Conservation (phyloP, 1,284 basidiomycete species). For the Heterobasidion parviporum region DNA sequence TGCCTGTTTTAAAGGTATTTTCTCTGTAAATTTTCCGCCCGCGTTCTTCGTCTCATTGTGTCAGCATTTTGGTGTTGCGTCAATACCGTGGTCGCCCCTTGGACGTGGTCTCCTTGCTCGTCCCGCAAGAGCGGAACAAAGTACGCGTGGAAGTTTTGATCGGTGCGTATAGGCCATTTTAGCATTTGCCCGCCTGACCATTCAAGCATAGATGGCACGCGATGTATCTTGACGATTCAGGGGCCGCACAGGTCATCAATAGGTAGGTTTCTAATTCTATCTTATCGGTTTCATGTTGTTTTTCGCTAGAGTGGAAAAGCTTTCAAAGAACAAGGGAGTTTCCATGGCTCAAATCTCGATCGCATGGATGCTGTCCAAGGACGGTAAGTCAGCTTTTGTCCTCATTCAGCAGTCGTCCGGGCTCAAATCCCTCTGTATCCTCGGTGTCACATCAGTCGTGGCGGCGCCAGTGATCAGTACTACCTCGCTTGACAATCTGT, state of each 20-base stretch:
- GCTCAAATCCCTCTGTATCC: not conserved
- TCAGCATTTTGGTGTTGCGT: slow-evolving; percentile 13
- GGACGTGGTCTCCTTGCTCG: slow-evolving; percentile 16
- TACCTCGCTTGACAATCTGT: slow-evolving; percentile 22
- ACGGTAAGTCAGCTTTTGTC: slow-evolving; percentile 3
- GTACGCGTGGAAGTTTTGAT: slow-evolving; percentile 3
- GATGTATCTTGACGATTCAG: not conserved
- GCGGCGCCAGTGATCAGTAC: slow-evolving; percentile 25
- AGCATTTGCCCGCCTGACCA: not conserved
- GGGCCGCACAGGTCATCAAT: not conserved
- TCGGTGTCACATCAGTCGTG: slow-evolving; percentile 13
- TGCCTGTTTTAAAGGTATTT: slow-evolving; percentile 18
- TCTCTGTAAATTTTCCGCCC: not conserved
- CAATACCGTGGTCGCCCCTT: slow-evolving; percentile 20
- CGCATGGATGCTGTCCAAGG: slow-evolving; percentile 25
- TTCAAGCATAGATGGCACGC: not conserved
- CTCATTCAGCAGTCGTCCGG: not conserved
- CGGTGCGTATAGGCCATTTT: not conserved
- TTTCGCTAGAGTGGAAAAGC: slow-evolving; percentile 24
- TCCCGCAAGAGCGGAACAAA: slow-evolving; percentile 7
- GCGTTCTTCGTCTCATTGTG: not conserved
- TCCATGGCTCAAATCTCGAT: slow-evolving; percentile 29
- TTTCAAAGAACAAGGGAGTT: slow-evolving; percentile 24
- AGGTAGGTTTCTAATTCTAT: not conserved
- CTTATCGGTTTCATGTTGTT: not conserved